These are phyloP conservation scores for Polygonum maritimum DNA, from an alignment of 148 eudicot species.

Conservation along the genomic window DNA sequence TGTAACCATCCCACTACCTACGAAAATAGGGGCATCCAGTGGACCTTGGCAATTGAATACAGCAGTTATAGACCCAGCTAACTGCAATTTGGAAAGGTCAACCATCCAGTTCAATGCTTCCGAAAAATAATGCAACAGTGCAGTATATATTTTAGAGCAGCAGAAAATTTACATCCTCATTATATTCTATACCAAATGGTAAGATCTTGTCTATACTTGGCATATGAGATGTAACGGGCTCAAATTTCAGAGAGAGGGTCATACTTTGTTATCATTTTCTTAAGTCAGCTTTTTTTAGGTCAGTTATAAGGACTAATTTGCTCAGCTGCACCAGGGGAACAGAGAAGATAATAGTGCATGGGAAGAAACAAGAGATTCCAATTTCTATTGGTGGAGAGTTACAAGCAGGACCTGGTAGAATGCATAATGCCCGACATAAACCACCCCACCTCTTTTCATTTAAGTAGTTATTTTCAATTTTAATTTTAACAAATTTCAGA, in stretches of 20 bases:
- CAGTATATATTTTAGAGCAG: background rate
- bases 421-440: background rate
- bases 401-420: background rate
- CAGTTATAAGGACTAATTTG: background rate
- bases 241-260: background rate
- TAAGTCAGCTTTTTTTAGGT: background rate
- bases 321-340: background rate
- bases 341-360: background rate
- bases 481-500: background rate
- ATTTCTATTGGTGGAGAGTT: background rate
- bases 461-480: background rate
- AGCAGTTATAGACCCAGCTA: slow-evolving; percentile 92
- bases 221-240: background rate
- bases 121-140: background rate
- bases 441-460: background rate
- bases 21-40: slow-evolving; percentile 92
- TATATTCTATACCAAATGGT: background rate
- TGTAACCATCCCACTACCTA: slow-evolving; percentile 92
- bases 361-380: background rate
- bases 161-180: background rate
- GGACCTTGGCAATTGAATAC: slow-evolving; percentile 99
- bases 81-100: slow-evolving; percentile 30
- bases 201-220: background rate
- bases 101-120: background rate
- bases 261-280: background rate